phyloP scores from a whole-genome alignment of 192 early-diverging fungal genomes.

The Coemansia sp. region DNA sequence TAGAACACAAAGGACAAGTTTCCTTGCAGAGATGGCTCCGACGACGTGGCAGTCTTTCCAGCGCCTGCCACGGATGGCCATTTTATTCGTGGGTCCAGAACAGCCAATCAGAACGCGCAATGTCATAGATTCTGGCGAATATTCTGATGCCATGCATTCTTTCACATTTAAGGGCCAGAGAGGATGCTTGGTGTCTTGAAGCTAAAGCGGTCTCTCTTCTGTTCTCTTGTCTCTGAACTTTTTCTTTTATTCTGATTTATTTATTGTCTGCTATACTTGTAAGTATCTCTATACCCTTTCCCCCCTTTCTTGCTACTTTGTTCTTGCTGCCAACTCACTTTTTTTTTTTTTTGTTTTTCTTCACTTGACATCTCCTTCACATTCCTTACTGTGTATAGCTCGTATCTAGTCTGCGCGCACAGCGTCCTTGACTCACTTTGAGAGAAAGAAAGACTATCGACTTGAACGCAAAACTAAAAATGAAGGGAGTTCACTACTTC shows the following conservation, averaged over 20 bases:
- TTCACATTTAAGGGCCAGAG: constrained; percentile 26
- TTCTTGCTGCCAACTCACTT: constrained; percentile 7
- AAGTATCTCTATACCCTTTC: not conserved
- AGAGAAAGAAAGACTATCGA: constrained; percentile 8
- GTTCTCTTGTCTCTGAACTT: constrained; percentile 14
- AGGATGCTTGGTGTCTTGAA: not conserved
- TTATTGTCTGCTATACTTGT: constrained; percentile 11
- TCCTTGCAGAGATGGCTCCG: not conserved
- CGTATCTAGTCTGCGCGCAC: constrained; percentile 8
- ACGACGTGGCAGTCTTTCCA: constrained; percentile 22
- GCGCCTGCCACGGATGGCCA: constrained; percentile 11
- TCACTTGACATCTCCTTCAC: not conserved
- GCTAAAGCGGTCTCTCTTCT: not conserved
- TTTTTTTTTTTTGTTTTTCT: no score
- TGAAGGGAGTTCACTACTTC: constrained; percentile 52
- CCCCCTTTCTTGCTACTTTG: not conserved
- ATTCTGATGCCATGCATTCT: constrained; percentile 12
- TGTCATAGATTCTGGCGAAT: constrained; percentile 27
- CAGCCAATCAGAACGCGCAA: constrained; percentile 43
- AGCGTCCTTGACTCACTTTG: not conserved
- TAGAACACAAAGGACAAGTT: not conserved
- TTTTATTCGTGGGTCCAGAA: constrained; percentile 26
- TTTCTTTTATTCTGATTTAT: constrained; percentile 11
- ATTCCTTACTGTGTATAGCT: constrained; percentile 3
- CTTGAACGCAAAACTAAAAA: constrained; percentile 7